These are phyloP conservation scores for Mangifera indica DNA, from an alignment of 345 rosid species.

Conservation along the genomic window DNA sequence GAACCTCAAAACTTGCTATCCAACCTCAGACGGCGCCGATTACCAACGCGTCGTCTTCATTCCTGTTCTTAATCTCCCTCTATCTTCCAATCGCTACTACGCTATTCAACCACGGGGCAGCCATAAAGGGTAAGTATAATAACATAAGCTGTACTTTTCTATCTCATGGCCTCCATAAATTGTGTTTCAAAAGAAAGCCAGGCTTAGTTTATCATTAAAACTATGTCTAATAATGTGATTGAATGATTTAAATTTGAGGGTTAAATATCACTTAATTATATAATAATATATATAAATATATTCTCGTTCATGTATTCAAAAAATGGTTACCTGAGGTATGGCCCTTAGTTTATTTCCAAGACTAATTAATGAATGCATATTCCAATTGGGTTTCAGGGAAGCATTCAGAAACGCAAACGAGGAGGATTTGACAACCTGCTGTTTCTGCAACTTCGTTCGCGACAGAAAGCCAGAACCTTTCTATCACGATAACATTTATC, in stretches of 20 bases:
- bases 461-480: slow-evolving; percentile 36
- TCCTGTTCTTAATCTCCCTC: slow-evolving; percentile 53
- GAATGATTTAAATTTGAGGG: too few relatives aligned
- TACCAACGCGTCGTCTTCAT: slow-evolving; percentile 34
- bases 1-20: slow-evolving; percentile 31
- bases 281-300: too few relatives aligned
- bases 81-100: slow-evolving; percentile 51
- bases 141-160: not conserved
- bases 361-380: too few relatives aligned
- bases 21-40: slow-evolving; percentile 9
- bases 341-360: too few relatives aligned
- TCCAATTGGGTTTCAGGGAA: slow-evolving; percentile 35
- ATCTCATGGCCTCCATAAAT: too few relatives aligned
- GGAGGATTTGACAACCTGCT: slow-evolving; percentile 35
- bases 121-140: slow-evolving; percentile 29
- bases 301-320: too few relatives aligned
- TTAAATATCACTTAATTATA: too few relatives aligned
- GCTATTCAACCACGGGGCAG: slow-evolving; percentile 34
- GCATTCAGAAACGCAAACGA: slow-evolving; percentile 43
- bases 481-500: slow-evolving; percentile 38
- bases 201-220: too few relatives aligned
- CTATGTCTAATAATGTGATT: too few relatives aligned
- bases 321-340: too few relatives aligned
- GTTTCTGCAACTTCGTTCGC: slow-evolving; percentile 27
- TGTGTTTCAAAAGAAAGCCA: too few relatives aligned